Base-by-base conservation (phyloP, 2,329 filamentous ascomycete species). In the Rutstroemia sp. region DNA sequence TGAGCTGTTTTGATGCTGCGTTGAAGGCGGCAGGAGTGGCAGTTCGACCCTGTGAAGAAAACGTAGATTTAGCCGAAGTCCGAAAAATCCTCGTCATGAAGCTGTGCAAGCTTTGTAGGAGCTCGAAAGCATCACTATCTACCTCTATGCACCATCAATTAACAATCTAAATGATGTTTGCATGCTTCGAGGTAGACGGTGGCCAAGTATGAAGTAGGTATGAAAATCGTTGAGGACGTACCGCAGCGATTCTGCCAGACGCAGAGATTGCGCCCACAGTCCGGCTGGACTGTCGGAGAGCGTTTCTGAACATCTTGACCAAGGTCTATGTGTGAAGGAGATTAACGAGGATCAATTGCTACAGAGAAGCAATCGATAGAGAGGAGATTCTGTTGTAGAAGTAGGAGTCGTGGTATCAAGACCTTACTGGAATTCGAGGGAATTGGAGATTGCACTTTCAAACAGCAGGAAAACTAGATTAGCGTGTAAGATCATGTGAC, bases 271-370 rank as follows among this genome's bases (percentile, higher is more conserved):
- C 90, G 81, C 89, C 88, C 79, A 92, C 89, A 78, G 89, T 88
- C 82, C 92, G 91, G 81, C 88, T 88, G 77, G 91, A 95, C 83
- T 95, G 91, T 82, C 92, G 86, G 80, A 97, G 84, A 82, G 92
- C 92, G 86, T 89, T 95, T 81, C 92, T 90, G 84, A 96, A 95
- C 92, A 97, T 96, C 79, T 76, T 82, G 75, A 75, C 72, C 79
- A 76, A 75, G 75, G 70, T 75, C 69, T 77, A 70, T 73, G 72
- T 71, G 74, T 77, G 72, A 74, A 72, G 71, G 72, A 75, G 71
- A 71, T 70, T 75, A 74, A 67, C 73, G 73, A 74, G 75, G 76
- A 75, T 76, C 82, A 84, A 84, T 83, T 83, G 81, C 81, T 78
- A 73, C 61, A 76, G 78, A 82, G 81, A 80, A 76, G 79, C 79